Percentiles rank a stretch among this genome's conserved stretches.
phyloP scores from a whole-genome alignment of 208 protist genomes.

The Leishmania arabica region DNA sequence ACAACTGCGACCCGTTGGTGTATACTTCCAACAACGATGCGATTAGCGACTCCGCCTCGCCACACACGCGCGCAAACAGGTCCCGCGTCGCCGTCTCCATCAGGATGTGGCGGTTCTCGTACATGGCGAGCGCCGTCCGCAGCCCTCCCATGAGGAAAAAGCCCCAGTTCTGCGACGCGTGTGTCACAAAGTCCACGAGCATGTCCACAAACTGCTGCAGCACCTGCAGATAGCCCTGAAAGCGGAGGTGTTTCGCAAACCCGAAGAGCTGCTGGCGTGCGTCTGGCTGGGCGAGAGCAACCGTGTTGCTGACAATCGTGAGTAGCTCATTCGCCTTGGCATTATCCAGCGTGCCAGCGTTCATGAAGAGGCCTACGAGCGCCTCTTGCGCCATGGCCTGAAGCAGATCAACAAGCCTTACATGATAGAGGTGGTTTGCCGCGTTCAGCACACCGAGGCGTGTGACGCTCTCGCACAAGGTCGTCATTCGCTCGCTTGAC shows the following conservation, averaged over 20 bases:
- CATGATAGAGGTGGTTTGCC: slow-evolving; percentile 33
- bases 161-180: slow-evolving; percentile 58
- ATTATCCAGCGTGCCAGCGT: slow-evolving; percentile 48
- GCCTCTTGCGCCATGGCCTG: slow-evolving; percentile 48
- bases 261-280: slow-evolving; percentile 25
- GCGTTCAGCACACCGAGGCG: slow-evolving; percentile 46
- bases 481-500: slow-evolving; percentile 4
- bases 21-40: slow-evolving; percentile 35
- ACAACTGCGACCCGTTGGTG: slow-evolving; percentile 14
- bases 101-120: slow-evolving; percentile 17
- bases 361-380: slow-evolving; percentile 59
- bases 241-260: slow-evolving; percentile 23
- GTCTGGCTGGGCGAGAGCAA: slow-evolving; percentile 22
- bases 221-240: slow-evolving; percentile 46
- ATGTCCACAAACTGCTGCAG: slow-evolving; percentile 42
- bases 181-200: slow-evolving; percentile 48
- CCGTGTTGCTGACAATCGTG: slow-evolving; percentile 30
- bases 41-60: slow-evolving; percentile 41
- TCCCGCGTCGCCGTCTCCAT: slow-evolving; percentile 32
- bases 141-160: slow-evolving; percentile 45
- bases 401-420: slow-evolving; percentile 28
- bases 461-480: slow-evolving; percentile 22
- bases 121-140: slow-evolving; percentile 21
- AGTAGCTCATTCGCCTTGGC: slow-evolving; percentile 63
- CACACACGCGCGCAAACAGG: slow-evolving; percentile 22